A percentile compares a stretch with the other conserved stretches of the same genome.
phyloP scores from a whole-genome alignment of 805 yeast species.

The Saccharomycopsis schoenii region DNA sequence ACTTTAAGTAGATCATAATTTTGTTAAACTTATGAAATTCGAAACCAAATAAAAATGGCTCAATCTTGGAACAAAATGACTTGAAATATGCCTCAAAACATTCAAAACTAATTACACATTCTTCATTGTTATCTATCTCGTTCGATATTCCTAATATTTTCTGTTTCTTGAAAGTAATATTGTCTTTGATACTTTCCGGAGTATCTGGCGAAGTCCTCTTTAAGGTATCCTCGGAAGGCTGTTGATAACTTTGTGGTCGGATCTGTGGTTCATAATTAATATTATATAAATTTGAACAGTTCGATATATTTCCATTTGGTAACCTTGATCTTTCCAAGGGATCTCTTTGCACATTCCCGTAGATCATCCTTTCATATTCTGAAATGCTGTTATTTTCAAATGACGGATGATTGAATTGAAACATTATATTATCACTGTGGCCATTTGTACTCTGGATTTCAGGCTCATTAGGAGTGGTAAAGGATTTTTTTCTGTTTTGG shows the following conservation, averaged over 20 bases:
- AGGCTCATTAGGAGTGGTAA: not conserved
- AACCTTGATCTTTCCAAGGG: not conserved
- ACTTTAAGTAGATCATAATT: constrained; percentile 40
- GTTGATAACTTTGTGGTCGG: not conserved
- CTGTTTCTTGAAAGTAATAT: not conserved
- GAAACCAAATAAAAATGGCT: constrained; percentile 61
- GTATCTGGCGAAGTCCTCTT: not conserved
- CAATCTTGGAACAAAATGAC: constrained; percentile 44
- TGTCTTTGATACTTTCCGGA: not conserved
- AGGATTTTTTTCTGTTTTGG: not conserved
- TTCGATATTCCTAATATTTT: not conserved
- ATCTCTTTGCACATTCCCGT: not conserved
- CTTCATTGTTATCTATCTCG: not conserved
- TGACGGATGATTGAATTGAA: not conserved
- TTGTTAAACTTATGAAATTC: constrained; percentile 41
- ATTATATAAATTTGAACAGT: not conserved
- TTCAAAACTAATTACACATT: not conserved
- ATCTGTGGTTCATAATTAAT: not conserved
- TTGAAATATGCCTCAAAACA: constrained; percentile 33
- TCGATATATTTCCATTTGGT: not conserved
- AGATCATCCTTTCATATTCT: not conserved
- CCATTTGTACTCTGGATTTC: not conserved
- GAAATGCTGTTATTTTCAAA: not conserved
- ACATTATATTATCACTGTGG: not conserved
- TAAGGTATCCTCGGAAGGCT: not conserved